phyloP scores from a whole-genome alignment of 2,329 filamentous ascomycete genomes.

The Stagonosporopsis chrysanthemi region DNA sequence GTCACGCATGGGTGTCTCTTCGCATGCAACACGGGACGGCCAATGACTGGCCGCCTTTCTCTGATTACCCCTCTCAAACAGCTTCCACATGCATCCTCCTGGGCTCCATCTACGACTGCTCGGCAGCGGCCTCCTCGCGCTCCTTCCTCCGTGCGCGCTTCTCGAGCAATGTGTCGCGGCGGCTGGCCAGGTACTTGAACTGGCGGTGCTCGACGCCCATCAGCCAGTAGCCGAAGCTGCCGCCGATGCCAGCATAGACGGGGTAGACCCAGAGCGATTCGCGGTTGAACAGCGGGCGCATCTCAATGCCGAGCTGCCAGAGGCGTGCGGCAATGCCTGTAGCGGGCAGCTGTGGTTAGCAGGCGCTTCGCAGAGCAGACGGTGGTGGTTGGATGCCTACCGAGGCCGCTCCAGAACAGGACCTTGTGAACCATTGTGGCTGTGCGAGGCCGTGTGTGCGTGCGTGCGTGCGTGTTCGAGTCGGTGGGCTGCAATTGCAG shows the following conservation, averaged over 20 bases:
- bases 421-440: constrained; percentile 63
- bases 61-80: constrained; percentile 13
- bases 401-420: constrained; percentile 90
- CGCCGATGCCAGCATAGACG: constrained; percentile 82
- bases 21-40: constrained; percentile 1
- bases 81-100: not conserved
- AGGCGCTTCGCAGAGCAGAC: constrained; percentile 22
- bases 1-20: not conserved
- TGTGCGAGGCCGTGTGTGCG: constrained; percentile 11
- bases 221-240: constrained; percentile 96
- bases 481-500: constrained; percentile 25
- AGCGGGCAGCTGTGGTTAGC: constrained; percentile 31
- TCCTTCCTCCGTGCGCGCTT: constrained; percentile 83
- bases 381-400: constrained; percentile 62
- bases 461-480: constrained; percentile 9
- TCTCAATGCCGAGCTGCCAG: constrained; percentile 98
- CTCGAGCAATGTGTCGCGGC: constrained; percentile 82
- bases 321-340: constrained; percentile 87
- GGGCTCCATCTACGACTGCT: constrained; percentile 27
- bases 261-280: constrained; percentile 91
- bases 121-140: constrained; percentile 59
- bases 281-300: constrained; percentile 90
- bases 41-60: constrained; percentile 3
- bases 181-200: constrained; percentile 75
- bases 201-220: constrained; percentile 88